Evolutionary conservation across 805 yeast genomes (phyloP), one percentile per base, ranked within the genome.

Genomic region (Ogataea neopini): DNA sequence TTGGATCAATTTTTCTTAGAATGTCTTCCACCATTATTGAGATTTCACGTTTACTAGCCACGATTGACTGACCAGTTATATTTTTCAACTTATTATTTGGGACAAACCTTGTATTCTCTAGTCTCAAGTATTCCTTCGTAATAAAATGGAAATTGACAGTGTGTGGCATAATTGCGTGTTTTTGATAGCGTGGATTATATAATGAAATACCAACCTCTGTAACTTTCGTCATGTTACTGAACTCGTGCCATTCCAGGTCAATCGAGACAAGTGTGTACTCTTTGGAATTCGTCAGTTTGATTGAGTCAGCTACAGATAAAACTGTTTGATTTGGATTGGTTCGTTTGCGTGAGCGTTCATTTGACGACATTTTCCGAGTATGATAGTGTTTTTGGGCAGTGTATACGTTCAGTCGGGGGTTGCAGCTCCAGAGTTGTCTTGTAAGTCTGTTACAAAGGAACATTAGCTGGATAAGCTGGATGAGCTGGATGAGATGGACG

Each of bases 121-220:
- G 40, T n/a, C 47, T 37, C 3, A 49, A 28, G 37, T 47, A 47
- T 17, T 63, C 69, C 28, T 54, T 50, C 3, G 60, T 49, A 13
- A 64, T 56, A 37, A 63, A 54, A 40, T 65, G 70, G 22, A 61
- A 38, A 33, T 57, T 60, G 14, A 57, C 35, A 28, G 64, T 56
- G 49, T 67, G 67, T 3, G 72, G 72, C 41, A 63, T 52, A 4
- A 61, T 38, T 8, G 69, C 50, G 28, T 50, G 38, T 14, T 45
- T 52, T 47, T 65, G 70, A 36, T 63, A 59, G 6, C 41, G 19
- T 13, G 70, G 70, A 19, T 63, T 62, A 42, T 65, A 65, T 9
- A 64, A 44, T 2, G 62, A 57, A 14, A 64, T 32, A 3, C 70
- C 70, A 18, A 64, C 49, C 40, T 65, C 70, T 5, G 58, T 53